Evolutionary conservation across 2,329 filamentous ascomycete species (phyloP), one percentile per base, ranked within the genome.

Genomic region (Zasmidium citrigriseum): DNA sequence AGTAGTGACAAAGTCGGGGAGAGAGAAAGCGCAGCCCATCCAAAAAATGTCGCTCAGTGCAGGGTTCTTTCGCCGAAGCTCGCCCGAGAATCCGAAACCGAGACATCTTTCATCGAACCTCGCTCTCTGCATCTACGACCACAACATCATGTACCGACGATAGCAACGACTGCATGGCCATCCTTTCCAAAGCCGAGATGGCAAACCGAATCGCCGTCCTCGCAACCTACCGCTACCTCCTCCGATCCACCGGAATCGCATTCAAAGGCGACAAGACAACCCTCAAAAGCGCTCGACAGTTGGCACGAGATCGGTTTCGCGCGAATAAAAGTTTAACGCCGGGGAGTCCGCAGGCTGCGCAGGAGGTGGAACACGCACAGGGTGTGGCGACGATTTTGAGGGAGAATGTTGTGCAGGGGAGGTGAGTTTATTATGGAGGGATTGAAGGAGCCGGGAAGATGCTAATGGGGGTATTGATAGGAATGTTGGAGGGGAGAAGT

Each of bases 331-430:
- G 79, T 2, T 76, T 91, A 11, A 76, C 83, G 3, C 74, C 84
- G 0, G 77, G 80, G 12, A 84, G 86, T 57, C 78, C 86, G 12
- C 84, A 86, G 58, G 80, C 85, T 0, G 76, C 80, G 14, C 82
- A 86, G 57, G 86, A 87, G 10, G 86, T 99, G 60, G 78, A 87
- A 64, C 87, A 96, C 69, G 95, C 93, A 9, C 81, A 93, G 61
- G 90, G 95, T 44, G 87, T 98, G 2, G 90, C 93, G 2, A 82
- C 83, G 63, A 88, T 98, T 57, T 72, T 99, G 61, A 81, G 86
- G 65, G 82, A 90, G 72, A 98, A 98, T 69, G 81, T 99, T 2
- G 93, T 99, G 2, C 95, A 99, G 74, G 95, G 93, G 5, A 67
- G 56, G 55, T 52, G 63, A 41, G 55, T 48, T 57, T 2, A 24